Conservation (phyloP, 2,329 filamentous ascomycete species). For the Colletotrichum godetiae region DNA sequence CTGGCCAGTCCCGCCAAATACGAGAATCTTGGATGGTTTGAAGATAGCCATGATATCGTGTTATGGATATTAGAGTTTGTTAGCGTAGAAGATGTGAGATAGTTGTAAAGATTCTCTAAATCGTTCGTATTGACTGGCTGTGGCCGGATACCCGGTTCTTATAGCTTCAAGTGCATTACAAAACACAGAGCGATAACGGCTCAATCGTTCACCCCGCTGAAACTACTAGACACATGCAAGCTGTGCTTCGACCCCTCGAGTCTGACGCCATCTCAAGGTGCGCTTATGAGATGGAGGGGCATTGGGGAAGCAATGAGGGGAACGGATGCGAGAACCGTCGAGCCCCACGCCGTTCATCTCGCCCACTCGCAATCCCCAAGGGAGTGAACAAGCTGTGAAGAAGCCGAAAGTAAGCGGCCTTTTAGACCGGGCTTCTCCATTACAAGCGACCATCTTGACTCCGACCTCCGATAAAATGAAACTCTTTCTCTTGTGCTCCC, state of each 20-base stretch:
- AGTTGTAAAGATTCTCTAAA: neutral
- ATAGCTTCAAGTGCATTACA: slow-evolving; percentile 7
- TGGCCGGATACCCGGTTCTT: slow-evolving; percentile 1
- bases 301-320: slow-evolving; percentile 10
- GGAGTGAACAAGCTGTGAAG: neutral
- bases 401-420: neutral
- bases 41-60: slow-evolving; percentile 20
- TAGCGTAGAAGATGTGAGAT: neutral
- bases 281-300: slow-evolving; percentile 15
- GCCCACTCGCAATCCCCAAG: neutral
- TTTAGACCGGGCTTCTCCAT: neutral
- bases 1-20: slow-evolving; percentile 53
- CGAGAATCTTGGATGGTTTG: slow-evolving; percentile 25
- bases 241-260: slow-evolving; percentile 13
- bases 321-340: slow-evolving; percentile 21
- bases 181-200: slow-evolving; percentile 20
- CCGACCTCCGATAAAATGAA: neutral
- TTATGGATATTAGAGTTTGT: neutral
- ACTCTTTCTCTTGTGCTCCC: neutral
- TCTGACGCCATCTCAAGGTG: slow-evolving; percentile 30
- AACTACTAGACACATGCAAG: slow-evolving; percentile 23
- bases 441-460: neutral
- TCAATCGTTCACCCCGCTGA: slow-evolving; percentile 14
- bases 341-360: slow-evolving; percentile 7
- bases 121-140: neutral